These are phyloP conservation scores for Phytopythium litorale DNA, from an alignment of 352 stramenopile genomes.

Conservation along the genomic window DNA sequence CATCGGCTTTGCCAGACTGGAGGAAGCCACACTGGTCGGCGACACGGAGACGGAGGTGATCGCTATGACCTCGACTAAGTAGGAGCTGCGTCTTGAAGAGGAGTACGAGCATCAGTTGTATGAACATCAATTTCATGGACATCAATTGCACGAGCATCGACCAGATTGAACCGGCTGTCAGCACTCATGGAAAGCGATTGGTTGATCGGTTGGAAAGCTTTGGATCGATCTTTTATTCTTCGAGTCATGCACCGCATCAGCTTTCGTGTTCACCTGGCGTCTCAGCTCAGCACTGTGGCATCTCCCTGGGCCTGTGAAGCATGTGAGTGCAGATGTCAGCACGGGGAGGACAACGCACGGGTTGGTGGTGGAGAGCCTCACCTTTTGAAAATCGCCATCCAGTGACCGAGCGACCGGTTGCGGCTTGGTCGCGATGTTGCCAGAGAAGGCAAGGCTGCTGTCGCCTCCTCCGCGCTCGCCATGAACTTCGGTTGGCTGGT, in stretches of 20 bases:
- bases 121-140: background rate
- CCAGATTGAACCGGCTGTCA: too few relatives aligned
- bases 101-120: background rate
- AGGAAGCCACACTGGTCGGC: constrained; percentile 33
- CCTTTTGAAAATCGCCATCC: constrained; percentile 2
- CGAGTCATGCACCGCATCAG: background rate
- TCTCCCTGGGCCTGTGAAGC: background rate
- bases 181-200: background rate
- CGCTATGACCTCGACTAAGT: background rate
- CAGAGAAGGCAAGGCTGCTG: background rate
- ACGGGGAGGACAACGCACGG: background rate
- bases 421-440: background rate
- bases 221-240: background rate
- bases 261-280: background rate
- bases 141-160: too few relatives aligned
- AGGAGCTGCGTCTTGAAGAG: background rate
- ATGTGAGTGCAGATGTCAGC: background rate
- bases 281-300: background rate
- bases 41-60: constrained; percentile 32
- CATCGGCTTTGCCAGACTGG: constrained; percentile 31
- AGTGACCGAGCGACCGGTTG: constrained; percentile 1
- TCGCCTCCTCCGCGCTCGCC: background rate
- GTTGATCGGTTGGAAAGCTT: background rate
- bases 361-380: background rate
- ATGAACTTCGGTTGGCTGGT: background rate